Base-by-base conservation (phyloP, 495 filamentous ascomycete species). In the Lepraria neglecta region DNA sequence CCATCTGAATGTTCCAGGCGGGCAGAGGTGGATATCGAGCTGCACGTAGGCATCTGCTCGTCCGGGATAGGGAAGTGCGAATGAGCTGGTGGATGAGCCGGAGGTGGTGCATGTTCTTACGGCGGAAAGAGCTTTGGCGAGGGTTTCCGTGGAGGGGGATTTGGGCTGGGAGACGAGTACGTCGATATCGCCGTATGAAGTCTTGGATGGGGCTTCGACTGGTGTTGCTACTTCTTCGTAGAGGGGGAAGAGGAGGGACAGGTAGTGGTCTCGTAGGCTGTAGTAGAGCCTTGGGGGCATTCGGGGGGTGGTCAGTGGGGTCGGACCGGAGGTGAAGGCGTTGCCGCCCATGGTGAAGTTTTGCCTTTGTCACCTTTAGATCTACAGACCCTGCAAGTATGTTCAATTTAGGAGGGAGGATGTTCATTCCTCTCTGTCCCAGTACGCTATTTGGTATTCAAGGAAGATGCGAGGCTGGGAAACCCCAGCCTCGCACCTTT, bases 1-100 rank as follows among this genome's bases (percentile, higher is more conserved):
- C 87, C 87, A 89, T 14, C 75, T 72, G 12, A 84, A 74, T 1
- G 73, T 67, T 14, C 73, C 66, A 0, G 73, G 63, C 1, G 64
- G 63, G 63, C 78, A 87, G 51, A 80, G 66, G 15, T 79, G 78
- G 3, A 90, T 67, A 68, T 91, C 87, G 7, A 91, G 73, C 58
- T 91, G 87, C 2, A 85, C 76, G 64, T 76, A 81, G 3, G 67
- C 64, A 5, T 72, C 61, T 0, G 58, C 52, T 0, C 24, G 28
- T 9, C 33, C 43, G 1, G 79, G 81, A 77, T 79, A 80, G 0
- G 76, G 77, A 4, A 87, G 70, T 11, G 82, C 81, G 40, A 83
- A 63, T 57, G 77, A 73, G 53, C 44, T 63, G 2, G 60, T 70
- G 11, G 58, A 60, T 17, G 60, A 61, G 31, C 59, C 60, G 4